Evolutionary conservation across 2,329 filamentous ascomycete genomes (phyloP), one percentile per base, ranked within the genome.

Genomic region (Knoxdaviesia proteae): DNA sequence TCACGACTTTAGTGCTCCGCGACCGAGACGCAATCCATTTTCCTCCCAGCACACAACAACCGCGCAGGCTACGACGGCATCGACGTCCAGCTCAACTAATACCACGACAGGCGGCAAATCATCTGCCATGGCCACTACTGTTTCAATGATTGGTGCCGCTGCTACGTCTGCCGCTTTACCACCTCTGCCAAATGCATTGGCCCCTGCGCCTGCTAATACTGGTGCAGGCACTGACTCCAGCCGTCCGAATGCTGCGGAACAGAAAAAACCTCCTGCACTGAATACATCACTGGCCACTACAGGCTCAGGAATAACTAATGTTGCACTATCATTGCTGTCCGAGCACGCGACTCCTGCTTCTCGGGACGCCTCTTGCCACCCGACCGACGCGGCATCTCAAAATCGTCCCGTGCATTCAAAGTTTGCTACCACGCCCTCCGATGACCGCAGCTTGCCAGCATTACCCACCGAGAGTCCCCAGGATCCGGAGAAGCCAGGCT

Each of bases 1-100:
- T 41, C 77, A 80, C 52, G 76, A 75, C 54, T 80, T 77, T 50
- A 78, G 73, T 51, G 72, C 70, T 0, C 74, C 74, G 1, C 61
- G 72, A 41, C 64, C 63, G 30, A 65, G 45, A 34, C 42, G 34
- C 10, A 42, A 39, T 7, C 35, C 44, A 7, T 40, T 35, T 38
- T 42, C 42, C n/a, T 20, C 20, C 20, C 20, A 20, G 20, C 20
- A 20, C 20, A 20, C 20, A 20, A 20, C 20, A 20, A 20, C 20
- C 20, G 20, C 20, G 20, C 20, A 20, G 20, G 31, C 44, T 41
- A 44, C 43, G 30, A 38, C 46, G 35, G 44, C 43, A 31, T 6
- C 31, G 30, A 32, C 9, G n/a, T 29, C 34, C 34, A 11, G 33
- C 41, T 10, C 34, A 31, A 11, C 9, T 7, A 31, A 30, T 35